Evolutionary conservation across 495 filamentous ascomycete genomes (phyloP).

Genomic region (Aspergillus steynii): DNA sequence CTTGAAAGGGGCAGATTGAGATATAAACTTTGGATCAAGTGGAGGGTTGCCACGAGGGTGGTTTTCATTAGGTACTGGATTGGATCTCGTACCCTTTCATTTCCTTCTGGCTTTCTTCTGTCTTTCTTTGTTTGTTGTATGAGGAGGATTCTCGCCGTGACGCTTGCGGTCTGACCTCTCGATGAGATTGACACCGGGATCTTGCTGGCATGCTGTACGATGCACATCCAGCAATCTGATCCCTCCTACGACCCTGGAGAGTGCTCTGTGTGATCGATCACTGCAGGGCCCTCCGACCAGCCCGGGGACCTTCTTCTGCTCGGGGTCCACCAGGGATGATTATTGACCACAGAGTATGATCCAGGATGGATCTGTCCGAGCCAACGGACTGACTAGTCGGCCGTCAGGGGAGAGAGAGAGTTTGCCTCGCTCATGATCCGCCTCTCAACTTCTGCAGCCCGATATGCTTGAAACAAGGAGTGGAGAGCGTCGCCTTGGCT

Average conservation of each 20-base stretch:
- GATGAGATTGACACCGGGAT: background rate
- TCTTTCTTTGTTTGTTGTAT: too few relatives aligned
- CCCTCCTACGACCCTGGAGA: too few relatives aligned
- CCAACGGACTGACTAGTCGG: background rate
- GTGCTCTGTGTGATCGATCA: background rate
- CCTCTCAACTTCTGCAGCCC: background rate
- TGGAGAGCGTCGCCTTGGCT: background rate
- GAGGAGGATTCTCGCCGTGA: background rate
- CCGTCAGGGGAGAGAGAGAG: too few relatives aligned
- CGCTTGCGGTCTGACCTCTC: background rate
- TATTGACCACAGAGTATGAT: background rate
- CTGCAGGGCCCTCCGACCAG: background rate
- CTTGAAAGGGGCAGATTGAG: background rate
- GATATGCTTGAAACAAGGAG: background rate
- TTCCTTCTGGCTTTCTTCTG: too few relatives aligned
- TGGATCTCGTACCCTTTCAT: background rate
- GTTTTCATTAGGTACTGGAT: background rate
- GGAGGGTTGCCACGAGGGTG: background rate
- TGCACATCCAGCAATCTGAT: background rate
- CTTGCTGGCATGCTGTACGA: background rate
- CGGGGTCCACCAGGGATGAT: background rate
- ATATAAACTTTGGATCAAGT: background rate
- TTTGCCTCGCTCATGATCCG: too few relatives aligned
- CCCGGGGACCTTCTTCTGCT: background rate
- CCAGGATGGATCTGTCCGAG: background rate